A percentile compares a stretch with the other conserved stretches of the same genome.
phyloP scores from a whole-genome alignment of 1,284 basidiomycete species.

The Clitocybe nebularis region DNA sequence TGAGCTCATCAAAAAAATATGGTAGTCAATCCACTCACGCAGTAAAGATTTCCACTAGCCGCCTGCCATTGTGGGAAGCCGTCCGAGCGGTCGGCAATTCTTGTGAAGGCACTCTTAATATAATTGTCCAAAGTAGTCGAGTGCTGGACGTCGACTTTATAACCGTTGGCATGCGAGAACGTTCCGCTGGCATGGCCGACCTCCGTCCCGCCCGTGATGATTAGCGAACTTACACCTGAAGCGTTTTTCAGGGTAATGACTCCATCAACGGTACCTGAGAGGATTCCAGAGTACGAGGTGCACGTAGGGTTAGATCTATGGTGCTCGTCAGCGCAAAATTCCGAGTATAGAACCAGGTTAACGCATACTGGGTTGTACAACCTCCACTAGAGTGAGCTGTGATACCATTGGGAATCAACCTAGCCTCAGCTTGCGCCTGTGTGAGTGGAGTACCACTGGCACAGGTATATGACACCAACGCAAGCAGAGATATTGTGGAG shows the following conservation, averaged over 20 bases:
- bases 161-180: constrained; percentile 23
- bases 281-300: constrained; percentile 22
- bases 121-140: constrained; percentile 21
- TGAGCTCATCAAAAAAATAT: background rate
- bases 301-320: constrained; percentile 16
- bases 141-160: constrained; percentile 24
- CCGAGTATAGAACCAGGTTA: background rate
- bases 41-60: constrained; percentile 25
- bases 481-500: constrained; percentile 3
- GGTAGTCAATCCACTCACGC: constrained; percentile 16
- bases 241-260: constrained; percentile 23
- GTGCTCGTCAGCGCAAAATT: background rate
- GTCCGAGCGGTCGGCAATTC: constrained; percentile 22
- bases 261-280: constrained; percentile 23
- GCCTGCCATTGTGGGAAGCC: constrained; percentile 24
- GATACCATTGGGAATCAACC: constrained; percentile 12
- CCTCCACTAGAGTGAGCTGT: constrained; percentile 20
- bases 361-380: constrained; percentile 17
- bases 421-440: constrained; percentile 11
- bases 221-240: constrained; percentile 17
- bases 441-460: constrained; percentile 12
- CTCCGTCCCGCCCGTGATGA: constrained; percentile 26
- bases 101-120: constrained; percentile 20
- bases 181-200: constrained; percentile 22
- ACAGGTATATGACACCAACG: constrained; percentile 2